Evolutionary conservation across 1,284 basidiomycete genomes (phyloP).

Genomic region (Marasmius tenuissimus): DNA sequence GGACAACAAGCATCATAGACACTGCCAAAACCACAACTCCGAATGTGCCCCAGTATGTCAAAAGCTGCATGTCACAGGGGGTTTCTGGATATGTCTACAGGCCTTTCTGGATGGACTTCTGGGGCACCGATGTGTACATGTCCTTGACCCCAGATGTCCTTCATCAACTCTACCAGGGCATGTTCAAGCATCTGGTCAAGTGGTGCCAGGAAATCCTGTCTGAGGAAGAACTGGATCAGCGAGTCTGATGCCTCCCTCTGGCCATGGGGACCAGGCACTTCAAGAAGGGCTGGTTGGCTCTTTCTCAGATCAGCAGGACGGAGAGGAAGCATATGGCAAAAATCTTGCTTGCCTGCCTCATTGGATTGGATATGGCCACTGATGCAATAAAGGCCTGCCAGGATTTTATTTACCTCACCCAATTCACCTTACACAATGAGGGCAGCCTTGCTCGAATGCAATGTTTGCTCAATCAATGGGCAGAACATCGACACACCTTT

Average conservation of each 20-base stretch:
- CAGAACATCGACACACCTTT: constrained; percentile 25
- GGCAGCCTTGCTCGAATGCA: constrained; percentile 22
- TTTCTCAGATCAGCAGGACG: constrained; percentile 20
- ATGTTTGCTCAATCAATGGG: constrained; percentile 20
- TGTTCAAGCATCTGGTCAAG: constrained; percentile 25
- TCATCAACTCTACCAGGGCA: constrained; percentile 29
- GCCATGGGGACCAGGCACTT: constrained; percentile 21
- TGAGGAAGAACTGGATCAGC: constrained; percentile 19
- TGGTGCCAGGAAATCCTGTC: constrained; percentile 22
- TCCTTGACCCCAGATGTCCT: constrained; percentile 28
- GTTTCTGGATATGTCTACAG: constrained; percentile 2
- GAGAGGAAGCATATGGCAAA: constrained; percentile 23
- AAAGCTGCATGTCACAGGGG: not conserved
- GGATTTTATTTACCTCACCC: constrained; percentile 28
- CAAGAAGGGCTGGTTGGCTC: constrained; percentile 20
- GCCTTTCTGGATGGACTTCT: constrained; percentile 17
- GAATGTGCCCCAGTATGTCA: not conserved
- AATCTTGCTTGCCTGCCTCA: constrained; percentile 19
- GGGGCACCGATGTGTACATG: constrained; percentile 19
- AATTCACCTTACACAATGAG: constrained; percentile 19
- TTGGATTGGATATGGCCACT: constrained; percentile 8
- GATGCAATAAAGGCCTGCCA: constrained; percentile 11
- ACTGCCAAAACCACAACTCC: not conserved
- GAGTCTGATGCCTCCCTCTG: constrained; percentile 17
- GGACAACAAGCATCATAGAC: not conserved